Evolutionary conservation across 139 green algal species (phyloP).

Genomic region (Ettlia oleoabundans): DNA sequence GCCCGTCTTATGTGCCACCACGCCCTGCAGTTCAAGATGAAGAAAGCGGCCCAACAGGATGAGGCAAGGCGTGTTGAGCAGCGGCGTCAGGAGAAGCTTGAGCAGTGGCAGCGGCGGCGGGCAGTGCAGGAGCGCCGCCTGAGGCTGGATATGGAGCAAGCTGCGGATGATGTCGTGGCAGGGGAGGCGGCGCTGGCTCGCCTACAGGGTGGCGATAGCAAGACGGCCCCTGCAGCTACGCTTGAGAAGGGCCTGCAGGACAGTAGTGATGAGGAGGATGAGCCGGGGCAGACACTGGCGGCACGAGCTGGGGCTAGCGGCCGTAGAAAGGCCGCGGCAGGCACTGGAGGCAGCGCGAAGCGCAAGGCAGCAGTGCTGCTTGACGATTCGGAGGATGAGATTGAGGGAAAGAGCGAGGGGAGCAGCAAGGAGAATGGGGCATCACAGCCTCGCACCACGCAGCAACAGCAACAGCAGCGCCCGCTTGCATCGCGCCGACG

Average conservation of each 20-base stretch:
- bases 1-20: too few species aligned
- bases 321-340: neutral
- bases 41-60: neutral
- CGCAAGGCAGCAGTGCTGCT: neutral
- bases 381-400: neutral
- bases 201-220: neutral
- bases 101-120: neutral
- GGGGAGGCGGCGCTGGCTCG: neutral
- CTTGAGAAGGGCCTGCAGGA: neutral
- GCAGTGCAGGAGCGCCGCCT: neutral
- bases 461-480: too few species aligned
- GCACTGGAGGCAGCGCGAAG: neutral
- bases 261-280: constrained; percentile 16
- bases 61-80: neutral
- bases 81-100: neutral
- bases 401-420: neutral
- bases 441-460: too few species aligned
- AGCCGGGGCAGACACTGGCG: neutral
- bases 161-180: neutral
- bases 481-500: too few species aligned
- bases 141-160: neutral
- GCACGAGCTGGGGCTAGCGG: neutral
- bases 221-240: neutral
- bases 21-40: constrained; percentile 6
- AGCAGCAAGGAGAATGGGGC: neutral